Evolutionary conservation across 352 stramenopile genomes (phyloP), one percentile per base, ranked within the genome.

Genomic region (Plasmopara viticola): DNA sequence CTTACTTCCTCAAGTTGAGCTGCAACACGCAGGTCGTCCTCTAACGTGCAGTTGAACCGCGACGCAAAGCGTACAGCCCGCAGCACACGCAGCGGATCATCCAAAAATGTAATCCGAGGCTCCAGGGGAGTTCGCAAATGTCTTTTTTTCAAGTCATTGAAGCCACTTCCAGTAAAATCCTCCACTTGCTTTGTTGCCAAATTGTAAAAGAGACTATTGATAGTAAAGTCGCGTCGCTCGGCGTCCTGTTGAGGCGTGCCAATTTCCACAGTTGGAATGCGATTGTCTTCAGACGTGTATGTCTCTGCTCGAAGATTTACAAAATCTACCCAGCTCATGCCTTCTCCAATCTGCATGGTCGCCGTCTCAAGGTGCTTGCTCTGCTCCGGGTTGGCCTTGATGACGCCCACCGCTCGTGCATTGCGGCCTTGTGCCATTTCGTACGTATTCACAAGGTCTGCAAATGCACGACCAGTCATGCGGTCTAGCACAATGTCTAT

Each of bases 191-290:
- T 68, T 15, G 79, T 90, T 56, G 97, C 87, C 38, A 99, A 86
- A 69, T 99, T 99, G 84, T 98, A 99, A 66, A 99, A 99, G 2
- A 99, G 62, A n/a, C 80, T 78, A 71, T 99, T 99, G 63, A 99
- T 97, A 3, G 96, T 99, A 51, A 99, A 96, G 74, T 99, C 97
- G 38, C 97, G 78, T 39, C 97, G 58, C 46, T 87, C 61, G 12
- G 87, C 88, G 53, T 97, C 88, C 48, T 97, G 75, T 37, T 81
- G 54, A 2, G 95, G 86, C 17, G 89, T 98, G 6, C 74, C 79
- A 38, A 87, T 79, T 47, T 69, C 61, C 50, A 90, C 70, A 4
- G 71, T 72, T 5, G 78, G 78, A 41, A 90, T 90, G 44, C 78
- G 78, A 35, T 84, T 64, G 46, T 87, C 67, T 44, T 85, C 78